Evolutionary conservation across 164 flowering plant species (phyloP).

Genomic region (Dillenia turbinata): DNA sequence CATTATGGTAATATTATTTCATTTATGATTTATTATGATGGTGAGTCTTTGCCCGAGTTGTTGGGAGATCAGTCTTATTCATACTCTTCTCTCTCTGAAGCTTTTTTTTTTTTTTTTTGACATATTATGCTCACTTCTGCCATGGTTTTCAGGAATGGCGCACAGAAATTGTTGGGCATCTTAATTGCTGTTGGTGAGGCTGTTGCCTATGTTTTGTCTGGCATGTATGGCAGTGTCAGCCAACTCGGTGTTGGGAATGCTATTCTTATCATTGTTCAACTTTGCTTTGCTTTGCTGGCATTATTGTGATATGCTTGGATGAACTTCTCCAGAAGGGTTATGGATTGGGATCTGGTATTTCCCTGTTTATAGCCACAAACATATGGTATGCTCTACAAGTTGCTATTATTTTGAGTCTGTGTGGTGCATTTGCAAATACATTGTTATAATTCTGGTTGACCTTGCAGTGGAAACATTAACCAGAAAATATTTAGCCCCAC

Average conservation of each 20-base stretch:
- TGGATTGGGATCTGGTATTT: constrained; percentile 49
- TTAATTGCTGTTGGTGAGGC: constrained; percentile 57
- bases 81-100: not conserved
- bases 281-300: constrained; percentile 52
- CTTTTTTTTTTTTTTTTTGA: not conserved
- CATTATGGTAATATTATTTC: not conserved
- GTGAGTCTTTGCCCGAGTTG: not conserved
- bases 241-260: constrained; percentile 56
- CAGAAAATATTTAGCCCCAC: too few relatives aligned
- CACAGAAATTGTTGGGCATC: constrained; percentile 52
- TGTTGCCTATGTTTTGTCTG: constrained; percentile 50
- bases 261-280: constrained; percentile 47
- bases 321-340: constrained; percentile 56
- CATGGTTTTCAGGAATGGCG: constrained; percentile 38
- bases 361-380: constrained; percentile 47
- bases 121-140: not conserved
- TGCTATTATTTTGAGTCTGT: too few relatives aligned
- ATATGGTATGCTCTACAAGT: constrained; percentile 28
- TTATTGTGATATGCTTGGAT: constrained; percentile 46
- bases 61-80: not conserved
- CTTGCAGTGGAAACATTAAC: too few relatives aligned
- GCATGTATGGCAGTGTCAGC: constrained; percentile 48
- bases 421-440: too few relatives aligned
- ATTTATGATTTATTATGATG: not conserved
- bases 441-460: too few relatives aligned